Base-by-base conservation (phyloP, 805 yeast genomes). In the Kodamaea leandrae region DNA sequence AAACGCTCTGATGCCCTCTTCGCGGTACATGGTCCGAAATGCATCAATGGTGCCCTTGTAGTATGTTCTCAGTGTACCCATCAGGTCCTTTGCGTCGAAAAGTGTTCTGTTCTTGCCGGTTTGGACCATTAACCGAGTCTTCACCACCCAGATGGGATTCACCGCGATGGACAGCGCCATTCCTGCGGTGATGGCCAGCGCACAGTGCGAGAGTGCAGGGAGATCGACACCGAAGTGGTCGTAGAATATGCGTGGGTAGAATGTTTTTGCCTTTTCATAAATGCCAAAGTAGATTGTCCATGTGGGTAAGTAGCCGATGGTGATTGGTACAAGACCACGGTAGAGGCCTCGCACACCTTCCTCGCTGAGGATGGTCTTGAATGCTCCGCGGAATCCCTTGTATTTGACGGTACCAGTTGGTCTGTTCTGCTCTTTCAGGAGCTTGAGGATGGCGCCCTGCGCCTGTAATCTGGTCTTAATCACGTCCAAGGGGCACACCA, bases 101-200 rank as follows among this genome's bases (percentile, higher is more conserved):
- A 66, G 61, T 4, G 72, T 66, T 32, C 55, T 52, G 9, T 75
- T 71, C 36, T 64, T 60, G 21, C 74, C 76, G 40, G 83, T 82
- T 55, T 86, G 96, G 29, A 90, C 71, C 98, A 93, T 93, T 38
- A 93, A 66, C 54, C 99, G 71, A 1, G 99, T 93, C 60, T 93
- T 93, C 21, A 93, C 90, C 33, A 93, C 98, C 99, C 99, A 93
- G 10, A 91, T 86, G 8, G 99, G 99, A 60, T 93, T 93, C 0
- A 96, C 91, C 6, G 82, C 61, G 8, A 87, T 71, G 1, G 98
- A 85, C 2, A 96, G 85, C 6, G 82, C 78, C 42, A 86, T 79
- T 20, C 99, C 99, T 1, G 98, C 96, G 4, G 87, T 76, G 37
- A 91, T 74, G 1, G 99, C 97, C 39, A 79, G 69, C 32, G 66